Base-by-base conservation (phyloP, 1,284 basidiomycete species). In the Erythrobasidium hasegawianum region DNA sequence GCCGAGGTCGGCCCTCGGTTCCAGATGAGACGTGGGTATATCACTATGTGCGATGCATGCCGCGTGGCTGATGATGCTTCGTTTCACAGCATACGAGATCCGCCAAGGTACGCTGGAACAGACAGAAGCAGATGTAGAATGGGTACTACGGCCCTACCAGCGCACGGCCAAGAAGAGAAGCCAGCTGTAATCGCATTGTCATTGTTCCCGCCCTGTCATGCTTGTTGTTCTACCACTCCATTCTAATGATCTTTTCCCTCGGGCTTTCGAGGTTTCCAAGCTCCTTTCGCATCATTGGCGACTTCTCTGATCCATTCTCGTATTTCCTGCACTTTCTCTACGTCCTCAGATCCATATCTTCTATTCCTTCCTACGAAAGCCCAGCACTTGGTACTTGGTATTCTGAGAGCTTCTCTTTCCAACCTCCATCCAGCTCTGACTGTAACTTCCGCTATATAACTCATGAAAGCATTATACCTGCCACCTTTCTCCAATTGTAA, bases 1-100 rank as follows among this genome's bases (percentile, higher is more conserved):
- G 96, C 96, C 11, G 96, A 99, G 78, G 96, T 98, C 38, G 96
- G 96, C 0, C 96, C 96, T 1, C 82, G 96, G 47, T 97, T 99
- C 77, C 93, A 98, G 76, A 91, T 98, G 84, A 94, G 96, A 78
- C 93, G 93, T 95, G 76, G 75, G 89, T 82, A 26, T 10, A 11
- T 18, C n/a, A n/a, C 11, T 55, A 16, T 49, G n/a, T n/a, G n/a
- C n/a, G n/a, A n/a, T n/a, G n/a, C n/a, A n/a, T n/a, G n/a, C n/a
- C n/a, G n/a, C n/a, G n/a, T n/a, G 9, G 18, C 47, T 57, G 16
- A 39, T 29, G 14, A 22, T 55, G n/a, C n/a, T n/a, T n/a, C n/a
- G n/a, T 20, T 59, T 66, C 55, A 7, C 72, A 97, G 93, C 96
- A 0, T 98, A 97, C 78, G 94, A 99, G 80, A 97, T 99, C 72